Conservation (phyloP, 306 rosid genomes). For the Castanospermum australe region DNA sequence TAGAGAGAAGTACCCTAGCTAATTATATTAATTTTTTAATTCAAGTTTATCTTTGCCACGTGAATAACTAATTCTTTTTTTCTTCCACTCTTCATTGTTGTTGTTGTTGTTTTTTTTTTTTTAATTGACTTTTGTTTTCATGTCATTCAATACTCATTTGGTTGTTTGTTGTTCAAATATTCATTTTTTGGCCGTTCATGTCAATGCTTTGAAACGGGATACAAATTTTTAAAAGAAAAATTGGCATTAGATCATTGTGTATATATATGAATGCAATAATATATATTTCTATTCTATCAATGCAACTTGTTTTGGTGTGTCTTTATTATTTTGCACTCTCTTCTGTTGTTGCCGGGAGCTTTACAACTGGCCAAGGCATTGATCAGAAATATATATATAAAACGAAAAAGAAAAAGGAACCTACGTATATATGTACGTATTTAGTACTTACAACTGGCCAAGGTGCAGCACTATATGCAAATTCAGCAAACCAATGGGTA, state of each 20-base stretch:
- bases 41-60: not conserved
- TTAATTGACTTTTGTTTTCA: not conserved
- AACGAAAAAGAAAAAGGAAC: not conserved
- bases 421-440: not conserved
- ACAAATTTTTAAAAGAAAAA: not conserved
- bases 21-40: not conserved
- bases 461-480: not conserved
- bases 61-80: not conserved
- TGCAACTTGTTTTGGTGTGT: not conserved
- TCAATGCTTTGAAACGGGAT: constrained; percentile 15
- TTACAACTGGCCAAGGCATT: not conserved
- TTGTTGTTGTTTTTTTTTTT: not conserved
- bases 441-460: not conserved
- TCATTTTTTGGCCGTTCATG: not conserved
- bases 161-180: not conserved
- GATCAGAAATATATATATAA: not conserved
- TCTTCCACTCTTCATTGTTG: not conserved
- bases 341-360: not conserved
- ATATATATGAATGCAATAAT: not conserved
- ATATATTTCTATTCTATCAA: not conserved
- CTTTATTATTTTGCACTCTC: not conserved
- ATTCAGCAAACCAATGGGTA: not conserved
- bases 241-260: not conserved
- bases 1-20: not conserved
- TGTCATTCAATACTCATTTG: not conserved